Base-by-base conservation (phyloP, 2,329 filamentous ascomycete species). In the Dactylella cylindrospora region DNA sequence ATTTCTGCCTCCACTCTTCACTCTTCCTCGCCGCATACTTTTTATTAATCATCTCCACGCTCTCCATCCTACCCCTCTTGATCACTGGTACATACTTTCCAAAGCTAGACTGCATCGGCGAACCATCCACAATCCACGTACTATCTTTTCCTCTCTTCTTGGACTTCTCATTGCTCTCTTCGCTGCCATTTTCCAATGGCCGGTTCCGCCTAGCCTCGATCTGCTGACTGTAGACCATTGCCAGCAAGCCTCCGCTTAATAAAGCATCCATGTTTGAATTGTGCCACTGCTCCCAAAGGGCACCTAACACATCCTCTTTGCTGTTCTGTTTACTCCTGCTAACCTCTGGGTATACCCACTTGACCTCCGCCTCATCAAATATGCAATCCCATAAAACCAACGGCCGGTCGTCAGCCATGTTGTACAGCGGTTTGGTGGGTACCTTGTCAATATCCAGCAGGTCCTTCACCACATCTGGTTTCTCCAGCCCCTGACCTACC, bases 351-450 rank as follows among this genome's bases (percentile, higher is more conserved):
- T 90, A 87, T 0, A 90, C 73, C 91, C 93, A 98, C 13, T 83
- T 72, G 52, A 96, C 71, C 0, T 74, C 73, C 57, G 77, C 70
- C 36, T 75, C 74, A 0, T 88, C 88, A 73, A 96, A 98, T 26
- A 94, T 79, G 73, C 91, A 97, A 74, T 97, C 89, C 91, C 91
- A 97, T 4, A 98, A 80, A 12, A 97, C 93, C 6, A 98, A 80
- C 1, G 93, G 91, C 20, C 84, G 81, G 71, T 97, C 91, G 43
- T 85, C 84, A 0, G 93, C 93, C 83, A 98, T 94, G 70, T 86
- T 82, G 74, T 97, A 98, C 64, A 81, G 82, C 1, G 93, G 93
- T 66, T 85, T 84, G n/a, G 82, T 76, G 1, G 90, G 88, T 68
- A 84, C 84, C 66, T 79, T 79, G 22, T 76, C 70, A 6, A 87